A percentile compares a stretch with the other conserved stretches of the same genome.
phyloP scores from a whole-genome alignment of 257 asterid species.

The Primulina tabacum region DNA sequence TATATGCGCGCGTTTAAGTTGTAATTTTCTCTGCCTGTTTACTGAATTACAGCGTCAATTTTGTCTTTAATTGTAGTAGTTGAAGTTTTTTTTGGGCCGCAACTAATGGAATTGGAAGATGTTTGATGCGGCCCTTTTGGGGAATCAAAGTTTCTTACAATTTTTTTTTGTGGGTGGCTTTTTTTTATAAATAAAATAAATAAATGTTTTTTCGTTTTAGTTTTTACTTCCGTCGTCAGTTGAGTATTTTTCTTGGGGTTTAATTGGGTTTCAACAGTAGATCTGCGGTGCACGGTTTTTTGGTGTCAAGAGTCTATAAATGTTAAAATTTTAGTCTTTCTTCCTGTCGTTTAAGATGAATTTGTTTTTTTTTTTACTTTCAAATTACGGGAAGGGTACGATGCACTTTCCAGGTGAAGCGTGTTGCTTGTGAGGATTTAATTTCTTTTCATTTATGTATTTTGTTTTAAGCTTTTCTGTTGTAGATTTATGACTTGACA shows the following conservation, averaged over 20 bases:
- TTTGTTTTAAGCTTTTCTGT: too few relatives aligned
- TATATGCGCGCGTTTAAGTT: not conserved
- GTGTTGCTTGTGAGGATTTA: too few relatives aligned
- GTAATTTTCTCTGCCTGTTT: not conserved
- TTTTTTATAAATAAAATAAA: not conserved
- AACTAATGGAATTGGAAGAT: not conserved
- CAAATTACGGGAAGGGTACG: too few relatives aligned
- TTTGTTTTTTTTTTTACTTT: too few relatives aligned
- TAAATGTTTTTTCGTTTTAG: not conserved
- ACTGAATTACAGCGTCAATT: not conserved
- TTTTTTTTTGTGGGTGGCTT: not conserved
- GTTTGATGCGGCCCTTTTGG: not conserved
- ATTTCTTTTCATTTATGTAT: too few relatives aligned
- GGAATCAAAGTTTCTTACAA: not conserved
- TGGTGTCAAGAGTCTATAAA: conserved; percentile 10
- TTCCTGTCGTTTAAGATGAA: not conserved
- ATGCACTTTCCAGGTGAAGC: too few relatives aligned
- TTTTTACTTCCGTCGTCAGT: conserved; percentile 1
- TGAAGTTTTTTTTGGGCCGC: not conserved
- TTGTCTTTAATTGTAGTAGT: not conserved
- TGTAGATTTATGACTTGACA: too few relatives aligned
- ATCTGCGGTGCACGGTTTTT: conserved; percentile 1
- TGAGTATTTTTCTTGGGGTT: not conserved
- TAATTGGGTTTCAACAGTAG: not conserved
- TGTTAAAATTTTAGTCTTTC: not conserved